A percentile compares a stretch with the other conserved stretches of the same genome.
These are phyloP conservation scores for Saccharomycopsis hybrid DNA, from an alignment of 1,139 yeast genomes.

Conservation along the genomic window DNA sequence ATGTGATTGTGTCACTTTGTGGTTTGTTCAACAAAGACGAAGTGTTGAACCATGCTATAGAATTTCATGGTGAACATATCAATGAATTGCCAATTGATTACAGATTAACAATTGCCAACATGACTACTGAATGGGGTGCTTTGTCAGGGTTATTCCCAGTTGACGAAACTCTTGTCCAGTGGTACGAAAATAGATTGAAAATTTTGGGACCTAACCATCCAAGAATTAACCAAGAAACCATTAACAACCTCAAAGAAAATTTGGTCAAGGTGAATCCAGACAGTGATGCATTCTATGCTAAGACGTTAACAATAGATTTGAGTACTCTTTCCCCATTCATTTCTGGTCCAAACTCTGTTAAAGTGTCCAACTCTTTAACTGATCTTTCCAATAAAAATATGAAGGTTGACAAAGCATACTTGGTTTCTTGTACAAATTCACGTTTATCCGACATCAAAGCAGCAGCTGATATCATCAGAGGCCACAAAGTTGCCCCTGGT, in stretches of 20 bases:
- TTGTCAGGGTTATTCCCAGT: conserved; percentile 94
- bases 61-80: conserved; percentile 86
- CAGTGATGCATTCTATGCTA: conserved; percentile 76
- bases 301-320: conserved; percentile 75
- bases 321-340: conserved; percentile 83
- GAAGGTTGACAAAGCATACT: conserved; percentile 85
- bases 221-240: conserved; percentile 61
- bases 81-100: conserved; percentile 74
- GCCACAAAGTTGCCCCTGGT: conserved; percentile 75
- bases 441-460: conserved; percentile 88
- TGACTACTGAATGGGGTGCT: conserved; percentile 99
- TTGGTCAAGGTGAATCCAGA: conserved; percentile 45
- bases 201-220: conserved; percentile 76
- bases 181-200: conserved; percentile 64
- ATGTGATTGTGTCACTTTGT: conserved; percentile 92
- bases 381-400: conserved; percentile 69
- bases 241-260: conserved; percentile 42
- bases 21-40: conserved; percentile 94
- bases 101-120: conserved; percentile 92
- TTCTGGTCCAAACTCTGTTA: conserved; percentile 97
- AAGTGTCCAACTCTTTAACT: conserved; percentile 72
- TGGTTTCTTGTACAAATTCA: conserved; percentile 97
- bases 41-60: conserved; percentile 95
- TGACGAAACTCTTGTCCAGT: conserved; percentile 66
- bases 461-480: conserved; percentile 81